Evolutionary conservation across 495 filamentous ascomycete species (phyloP), one percentile per base, ranked within the genome.

Genomic region (Hyaloscypha variabilis): DNA sequence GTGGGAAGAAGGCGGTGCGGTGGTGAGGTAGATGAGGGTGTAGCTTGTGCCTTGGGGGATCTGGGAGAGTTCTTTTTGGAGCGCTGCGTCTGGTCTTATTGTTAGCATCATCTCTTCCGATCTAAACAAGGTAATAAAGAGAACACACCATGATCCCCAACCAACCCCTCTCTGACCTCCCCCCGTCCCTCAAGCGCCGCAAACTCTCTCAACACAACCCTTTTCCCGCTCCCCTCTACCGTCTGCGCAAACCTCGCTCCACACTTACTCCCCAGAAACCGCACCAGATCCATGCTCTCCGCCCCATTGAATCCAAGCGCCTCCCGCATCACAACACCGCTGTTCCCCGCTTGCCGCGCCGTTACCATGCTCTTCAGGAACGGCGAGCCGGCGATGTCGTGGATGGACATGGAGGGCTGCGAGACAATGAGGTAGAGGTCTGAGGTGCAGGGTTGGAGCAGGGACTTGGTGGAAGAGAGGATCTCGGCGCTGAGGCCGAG

Each of bases 301-400:
- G 14, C 26, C 4, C 6, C 42, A 13, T 91, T 50, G 62, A 83
- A 69, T 11, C 90, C 90, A 8, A 83, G 72, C 19, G 91, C 88
- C 64, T 92, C 90, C 36, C 39, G 49, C 2, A 52, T 56, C 25
- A 42, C 34, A 8, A 64, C 55, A 24, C 24, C 53, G n/a, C 53
- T 10, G 58, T 64, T 57, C 13, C 39, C 39, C 4, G 39, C 39
- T 46, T 46, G 14, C 39, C 13, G 14, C 39, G 14, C 11, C 39
- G 14, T 17, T 10, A 46, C 39, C 39, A 46, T 46, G 4, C 11
- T 17, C 4, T 19, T 14, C 39, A 46, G 39, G 39, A 46, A 46
- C 13, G 39, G 39, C 8, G 39, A 46, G 39, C 4, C 4, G 11
- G 39, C 39, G 6, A 46, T 46, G 17, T 46, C 39, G 8, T 19